Evolutionary conservation across 345 rosid genomes (phyloP).

Genomic region (Hibiscus tridactylites): DNA sequence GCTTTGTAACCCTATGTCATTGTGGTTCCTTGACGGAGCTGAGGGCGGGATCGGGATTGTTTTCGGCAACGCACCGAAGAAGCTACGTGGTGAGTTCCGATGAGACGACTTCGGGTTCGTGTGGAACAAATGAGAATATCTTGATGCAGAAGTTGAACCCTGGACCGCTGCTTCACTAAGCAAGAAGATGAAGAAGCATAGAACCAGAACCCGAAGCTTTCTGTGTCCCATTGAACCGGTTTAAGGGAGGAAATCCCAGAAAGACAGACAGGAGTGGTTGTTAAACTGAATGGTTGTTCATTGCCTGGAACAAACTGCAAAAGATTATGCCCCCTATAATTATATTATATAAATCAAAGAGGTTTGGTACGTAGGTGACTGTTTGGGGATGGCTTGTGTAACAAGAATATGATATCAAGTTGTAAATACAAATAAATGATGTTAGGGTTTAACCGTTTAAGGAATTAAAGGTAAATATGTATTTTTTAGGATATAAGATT

Average conservation of each 20-base stretch:
- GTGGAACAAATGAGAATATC: slow-evolving; percentile 21
- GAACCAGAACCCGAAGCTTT: slow-evolving; percentile 1
- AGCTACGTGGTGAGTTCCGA: neutral
- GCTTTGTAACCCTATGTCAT: slow-evolving; percentile 6
- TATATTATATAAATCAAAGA: neutral
- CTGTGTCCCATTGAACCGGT: slow-evolving; percentile 20
- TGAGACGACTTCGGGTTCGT: neutral
- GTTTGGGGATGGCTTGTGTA: slow-evolving; percentile 13
- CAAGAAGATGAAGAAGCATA: slow-evolving; percentile 3
- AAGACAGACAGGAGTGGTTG: neutral
- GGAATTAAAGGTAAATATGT: no score
- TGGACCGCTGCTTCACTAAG: slow-evolving; percentile 3
- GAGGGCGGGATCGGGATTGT: slow-evolving; percentile 11
- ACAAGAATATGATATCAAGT: slow-evolving; percentile 8
- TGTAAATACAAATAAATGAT: neutral
- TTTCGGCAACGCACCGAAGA: slow-evolving; percentile 7
- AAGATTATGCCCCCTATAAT: neutral
- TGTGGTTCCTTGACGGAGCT: slow-evolving; percentile 13
- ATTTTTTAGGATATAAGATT: no score
- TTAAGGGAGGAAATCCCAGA: neutral
- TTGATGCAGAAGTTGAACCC: neutral
- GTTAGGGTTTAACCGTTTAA: neutral
- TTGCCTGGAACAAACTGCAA: neutral
- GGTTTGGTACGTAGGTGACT: slow-evolving; percentile 4
- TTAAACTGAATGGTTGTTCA: neutral